Evolutionary conservation across 768 basidiomycete genomes (phyloP), one percentile per base, ranked within the genome.

Genomic region (Russula foetens): DNA sequence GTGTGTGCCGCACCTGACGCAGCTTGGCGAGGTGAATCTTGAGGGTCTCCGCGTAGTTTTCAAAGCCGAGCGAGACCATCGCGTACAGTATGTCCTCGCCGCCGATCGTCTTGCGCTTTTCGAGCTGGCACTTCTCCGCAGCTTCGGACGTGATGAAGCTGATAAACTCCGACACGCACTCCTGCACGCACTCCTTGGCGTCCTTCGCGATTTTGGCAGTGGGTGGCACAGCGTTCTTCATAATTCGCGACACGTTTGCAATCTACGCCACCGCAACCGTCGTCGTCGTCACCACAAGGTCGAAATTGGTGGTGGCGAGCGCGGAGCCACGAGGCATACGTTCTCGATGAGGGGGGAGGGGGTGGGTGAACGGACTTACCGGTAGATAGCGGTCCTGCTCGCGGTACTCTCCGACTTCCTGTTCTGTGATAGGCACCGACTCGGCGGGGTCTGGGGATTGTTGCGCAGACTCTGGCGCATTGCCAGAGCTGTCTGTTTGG

Each of bases 151-250:
- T 97, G 76, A 98, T 93, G 80, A 98, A 98, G 67, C 85, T 86
- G 72, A 98, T 98, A 78, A 97, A 98, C 76, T 98, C 96, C 45
- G 90, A 93, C 58, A 97, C 92, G 74, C 95, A 97, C 75, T 98
- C 96, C 72, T 98, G 96, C 45, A 98, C 92, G 74, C 92, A 94
- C 75, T 98, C 96, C 71, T 98, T 98, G 47, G 94, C 94, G 73
- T 98, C 96, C 73, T 98, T 98, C 8, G 92, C 90, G 68, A 98
- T 96, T 76, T 98, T 98, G 45, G 96, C 92, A 21, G 88, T 88
- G 0, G 85, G 76, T 0, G 96, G 95, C 2, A 98, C 86, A 12
- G 92, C 82, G 45, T 85, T 78, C 74, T 98, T 98, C 95, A 98
- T 98, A 69, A 98, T 95, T 23, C 96, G 83, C 17, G 93, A 85